Percentiles rank a stretch among this genome's conserved stretches.
These are phyloP conservation scores for Botrytis squamosa DNA, from an alignment of 2,329 filamentous ascomycete genomes.

Conservation along the genomic window DNA sequence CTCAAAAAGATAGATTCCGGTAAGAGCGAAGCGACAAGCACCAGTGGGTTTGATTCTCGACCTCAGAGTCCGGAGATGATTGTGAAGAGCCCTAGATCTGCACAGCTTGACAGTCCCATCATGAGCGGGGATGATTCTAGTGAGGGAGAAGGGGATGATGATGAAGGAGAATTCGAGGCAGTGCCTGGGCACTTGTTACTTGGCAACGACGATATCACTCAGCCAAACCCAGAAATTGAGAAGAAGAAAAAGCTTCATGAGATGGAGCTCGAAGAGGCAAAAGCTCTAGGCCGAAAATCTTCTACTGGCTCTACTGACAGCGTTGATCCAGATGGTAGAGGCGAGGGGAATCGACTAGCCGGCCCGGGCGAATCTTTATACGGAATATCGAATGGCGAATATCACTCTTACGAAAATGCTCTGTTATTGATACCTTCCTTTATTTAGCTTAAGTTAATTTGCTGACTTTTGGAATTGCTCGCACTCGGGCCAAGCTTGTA, in stretches of 20 bases:
- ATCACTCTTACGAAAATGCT: conserved; percentile 20
- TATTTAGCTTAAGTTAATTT: conserved; percentile 12
- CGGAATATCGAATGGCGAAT: conserved; percentile 18
- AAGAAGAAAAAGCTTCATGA: conserved; percentile 55
- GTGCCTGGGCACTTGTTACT: conserved; percentile 35
- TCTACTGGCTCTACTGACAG: conserved; percentile 28
- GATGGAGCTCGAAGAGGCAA: conserved; percentile 60
- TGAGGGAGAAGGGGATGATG: conserved; percentile 41
- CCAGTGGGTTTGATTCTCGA: conserved; percentile 39
- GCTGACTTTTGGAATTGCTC: conserved; percentile 9
- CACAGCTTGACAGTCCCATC: conserved; percentile 32
- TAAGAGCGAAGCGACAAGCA: conserved; percentile 32
- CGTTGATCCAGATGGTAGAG: conserved; percentile 13
- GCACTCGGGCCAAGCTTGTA: conserved; percentile 5
- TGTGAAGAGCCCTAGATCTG: conserved; percentile 46
- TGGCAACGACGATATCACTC: conserved; percentile 22
- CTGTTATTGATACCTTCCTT: conserved; percentile 21
- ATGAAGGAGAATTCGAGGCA: conserved; percentile 40
- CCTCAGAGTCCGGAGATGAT: conserved; percentile 40
- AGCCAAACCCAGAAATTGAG: conserved; percentile 30
- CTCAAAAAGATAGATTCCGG: conserved; percentile 33
- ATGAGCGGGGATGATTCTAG: conserved; percentile 41
- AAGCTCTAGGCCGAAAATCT: conserved; percentile 44
- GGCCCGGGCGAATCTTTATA: conserved; percentile 19
- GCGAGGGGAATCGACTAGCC: conserved; percentile 18